A percentile compares a stretch with the other conserved stretches of the same genome.
These are phyloP conservation scores for Arthrinium phaeospermum DNA, from an alignment of 2,329 filamentous ascomycete genomes.

Conservation along the genomic window DNA sequence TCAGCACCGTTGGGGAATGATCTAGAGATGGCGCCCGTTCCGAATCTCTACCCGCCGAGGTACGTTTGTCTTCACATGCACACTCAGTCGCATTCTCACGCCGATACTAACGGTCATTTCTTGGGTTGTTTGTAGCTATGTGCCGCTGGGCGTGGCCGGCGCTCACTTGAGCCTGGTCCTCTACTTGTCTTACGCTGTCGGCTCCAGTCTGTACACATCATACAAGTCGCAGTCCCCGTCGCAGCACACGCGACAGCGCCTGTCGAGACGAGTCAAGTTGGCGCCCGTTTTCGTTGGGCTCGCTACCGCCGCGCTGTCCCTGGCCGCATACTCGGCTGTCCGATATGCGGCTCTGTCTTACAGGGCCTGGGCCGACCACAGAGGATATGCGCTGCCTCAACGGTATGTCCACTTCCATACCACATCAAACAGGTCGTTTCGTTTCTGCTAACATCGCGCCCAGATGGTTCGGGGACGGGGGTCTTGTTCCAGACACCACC, in stretches of 20 bases:
- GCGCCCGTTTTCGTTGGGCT: constrained; percentile 42
- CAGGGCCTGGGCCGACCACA: constrained; percentile 45
- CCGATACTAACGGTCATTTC: constrained; percentile 5
- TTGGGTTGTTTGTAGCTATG: constrained; percentile 33
- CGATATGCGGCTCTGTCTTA: constrained; percentile 43
- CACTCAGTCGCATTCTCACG: background rate
- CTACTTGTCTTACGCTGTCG: constrained; percentile 42
- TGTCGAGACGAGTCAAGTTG: constrained; percentile 40
- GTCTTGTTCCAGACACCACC: constrained; percentile 34
- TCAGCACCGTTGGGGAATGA: background rate
- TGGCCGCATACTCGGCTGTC: constrained; percentile 38
- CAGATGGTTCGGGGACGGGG: constrained; percentile 34
- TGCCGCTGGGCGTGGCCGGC: constrained; percentile 37
- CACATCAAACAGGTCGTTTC: too few species aligned
- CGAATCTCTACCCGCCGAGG: constrained; percentile 36
- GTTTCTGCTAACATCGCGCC: constrained; percentile 22
- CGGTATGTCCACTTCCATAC: constrained; percentile 32
- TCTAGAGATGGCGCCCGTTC: constrained; percentile 36
- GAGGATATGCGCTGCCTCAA: constrained; percentile 38
- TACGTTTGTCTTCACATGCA: constrained; percentile 24
- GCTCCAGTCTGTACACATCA: constrained; percentile 41
- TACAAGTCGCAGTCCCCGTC: constrained; percentile 42
- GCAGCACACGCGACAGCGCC: constrained; percentile 44
- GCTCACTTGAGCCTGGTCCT: constrained; percentile 36
- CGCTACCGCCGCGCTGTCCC: constrained; percentile 36